These are phyloP conservation scores for Trichocladium antarcticum DNA, from an alignment of 495 filamentous ascomycete genomes.

Conservation along the genomic window DNA sequence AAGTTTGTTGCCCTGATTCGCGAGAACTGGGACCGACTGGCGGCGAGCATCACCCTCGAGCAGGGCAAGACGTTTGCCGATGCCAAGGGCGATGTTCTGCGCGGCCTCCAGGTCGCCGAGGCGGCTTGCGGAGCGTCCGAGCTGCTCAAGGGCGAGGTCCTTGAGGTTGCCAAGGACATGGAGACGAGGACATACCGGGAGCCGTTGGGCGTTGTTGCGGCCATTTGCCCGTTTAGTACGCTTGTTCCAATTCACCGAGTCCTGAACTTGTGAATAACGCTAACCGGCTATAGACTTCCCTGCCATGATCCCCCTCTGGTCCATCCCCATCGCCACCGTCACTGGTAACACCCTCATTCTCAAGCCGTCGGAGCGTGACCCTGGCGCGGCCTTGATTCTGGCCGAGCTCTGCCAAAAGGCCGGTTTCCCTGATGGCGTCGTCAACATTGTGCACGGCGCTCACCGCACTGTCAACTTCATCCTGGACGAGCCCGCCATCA, in stretches of 20 bases:
- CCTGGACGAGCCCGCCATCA: conserved; percentile 88
- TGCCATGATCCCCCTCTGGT: conserved; percentile 99
- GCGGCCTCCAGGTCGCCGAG: conserved; percentile 93
- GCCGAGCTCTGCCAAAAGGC: conserved; percentile 85
- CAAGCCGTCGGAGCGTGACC: conserved; percentile 96
- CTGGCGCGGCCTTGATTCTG: conserved; percentile 96
- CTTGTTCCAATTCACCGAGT: too few species aligned
- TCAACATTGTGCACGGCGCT: conserved; percentile 90
- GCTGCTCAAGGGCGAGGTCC: conserved; percentile 82
- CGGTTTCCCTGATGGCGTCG: conserved; percentile 84
- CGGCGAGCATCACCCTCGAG: conserved; percentile 91
- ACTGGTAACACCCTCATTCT: conserved; percentile 90
- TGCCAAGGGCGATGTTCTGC: conserved; percentile 87
- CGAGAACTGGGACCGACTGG: conserved; percentile 89
- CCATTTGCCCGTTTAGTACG: conserved; percentile 97
- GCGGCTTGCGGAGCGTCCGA: conserved; percentile 90
- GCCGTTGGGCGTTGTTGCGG: conserved; percentile 86
- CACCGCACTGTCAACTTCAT: conserved; percentile 94
- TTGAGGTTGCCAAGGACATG: conserved; percentile 99
- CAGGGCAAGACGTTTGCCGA: conserved; percentile 98
- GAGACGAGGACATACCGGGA: conserved; percentile 90
- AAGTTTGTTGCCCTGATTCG: conserved; percentile 83
- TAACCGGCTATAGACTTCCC: conserved; percentile 67
- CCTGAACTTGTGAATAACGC: too few species aligned
- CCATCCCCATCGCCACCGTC: conserved; percentile 84